Conservation (phyloP, 306 rosid species). For the Cicer bijugum region DNA sequence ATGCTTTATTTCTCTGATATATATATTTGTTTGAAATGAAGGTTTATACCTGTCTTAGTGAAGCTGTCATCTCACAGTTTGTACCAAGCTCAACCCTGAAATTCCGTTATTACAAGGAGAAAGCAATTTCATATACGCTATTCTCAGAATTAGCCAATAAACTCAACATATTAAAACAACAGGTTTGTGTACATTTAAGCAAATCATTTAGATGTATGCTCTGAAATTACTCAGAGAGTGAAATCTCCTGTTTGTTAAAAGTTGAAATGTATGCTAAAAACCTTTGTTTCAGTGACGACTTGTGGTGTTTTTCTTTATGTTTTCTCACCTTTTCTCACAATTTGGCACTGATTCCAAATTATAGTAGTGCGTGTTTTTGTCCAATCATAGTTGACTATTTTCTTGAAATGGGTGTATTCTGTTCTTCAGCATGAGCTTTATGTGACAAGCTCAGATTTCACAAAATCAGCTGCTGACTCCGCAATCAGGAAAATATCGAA, state of each 20-base stretch:
- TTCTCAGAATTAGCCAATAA: slow-evolving; percentile 41
- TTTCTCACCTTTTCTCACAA: background rate
- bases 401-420: slow-evolving; percentile 38
- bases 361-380: background rate
- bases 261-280: background rate
- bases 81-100: slow-evolving; percentile 71
- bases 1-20: slow-evolving; percentile 13
- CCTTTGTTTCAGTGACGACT: background rate
- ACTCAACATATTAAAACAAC: slow-evolving; percentile 48
- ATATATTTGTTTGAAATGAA: slow-evolving; percentile 43
- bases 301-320: background rate
- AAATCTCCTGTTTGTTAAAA: background rate
- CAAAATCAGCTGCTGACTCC: slow-evolving; percentile 48
- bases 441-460: slow-evolving; percentile 49
- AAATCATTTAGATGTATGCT: slow-evolving; percentile 20
- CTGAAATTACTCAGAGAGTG: background rate
- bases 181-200: slow-evolving; percentile 57
- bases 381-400: slow-evolving; percentile 38
- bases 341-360: background rate
- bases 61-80: slow-evolving; percentile 65
- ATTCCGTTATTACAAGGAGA: slow-evolving; percentile 57
- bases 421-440: slow-evolving; percentile 58
- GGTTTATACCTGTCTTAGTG: slow-evolving; percentile 83
- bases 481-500: slow-evolving; percentile 55
- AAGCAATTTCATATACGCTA: slow-evolving; percentile 45